A percentile compares a stretch with the other conserved stretches of the same genome.
Evolutionary conservation across 2,329 filamentous ascomycete species (phyloP).

Genomic region (Biscogniauxia mediterranea): DNA sequence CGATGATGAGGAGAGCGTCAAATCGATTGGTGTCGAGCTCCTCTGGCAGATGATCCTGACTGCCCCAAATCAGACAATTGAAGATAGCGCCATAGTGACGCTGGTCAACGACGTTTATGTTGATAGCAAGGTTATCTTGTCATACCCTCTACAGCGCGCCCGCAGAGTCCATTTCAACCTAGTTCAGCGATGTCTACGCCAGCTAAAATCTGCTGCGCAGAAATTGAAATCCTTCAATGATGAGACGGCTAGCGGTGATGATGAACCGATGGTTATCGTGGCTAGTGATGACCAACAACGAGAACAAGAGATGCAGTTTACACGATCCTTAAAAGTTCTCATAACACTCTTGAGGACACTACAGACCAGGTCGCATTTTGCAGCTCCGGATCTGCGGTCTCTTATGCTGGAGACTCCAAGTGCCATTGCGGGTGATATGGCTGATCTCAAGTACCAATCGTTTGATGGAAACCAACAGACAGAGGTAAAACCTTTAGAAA

Average conservation of each 20-base stretch:
- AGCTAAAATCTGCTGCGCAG: conserved; percentile 63
- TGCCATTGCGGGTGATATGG: conserved; percentile 58
- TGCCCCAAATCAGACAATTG: conserved; percentile 63
- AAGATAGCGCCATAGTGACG: conserved; percentile 64
- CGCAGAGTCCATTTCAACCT: conserved; percentile 65
- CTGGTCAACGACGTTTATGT: conserved; percentile 73
- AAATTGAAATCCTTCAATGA: conserved; percentile 51
- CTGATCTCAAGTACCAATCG: conserved; percentile 71
- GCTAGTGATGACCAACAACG: conserved; percentile 46
- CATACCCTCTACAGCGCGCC: conserved; percentile 49
- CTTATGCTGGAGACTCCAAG: conserved; percentile 51
- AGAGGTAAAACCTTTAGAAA: conserved; percentile 59
- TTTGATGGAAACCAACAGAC: conserved; percentile 63
- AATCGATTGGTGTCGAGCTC: conserved; percentile 61
- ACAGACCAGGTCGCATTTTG: conserved; percentile 59
- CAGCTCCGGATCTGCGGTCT: conserved; percentile 55
- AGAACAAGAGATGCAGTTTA: conserved; percentile 62
- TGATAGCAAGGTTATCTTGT: conserved; percentile 49
- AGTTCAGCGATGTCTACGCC: conserved; percentile 69
- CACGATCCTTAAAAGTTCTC: conserved; percentile 66
- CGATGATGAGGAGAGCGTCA: conserved; percentile 50
- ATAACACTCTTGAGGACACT: conserved; percentile 65
- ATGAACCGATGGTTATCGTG: conserved; percentile 53
- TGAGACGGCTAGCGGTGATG: conserved; percentile 42
- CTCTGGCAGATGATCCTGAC: conserved; percentile 82